These are phyloP conservation scores for Cryptosporidium andersoni DNA, from an alignment of 169 alveolate species.

Conservation along the genomic window DNA sequence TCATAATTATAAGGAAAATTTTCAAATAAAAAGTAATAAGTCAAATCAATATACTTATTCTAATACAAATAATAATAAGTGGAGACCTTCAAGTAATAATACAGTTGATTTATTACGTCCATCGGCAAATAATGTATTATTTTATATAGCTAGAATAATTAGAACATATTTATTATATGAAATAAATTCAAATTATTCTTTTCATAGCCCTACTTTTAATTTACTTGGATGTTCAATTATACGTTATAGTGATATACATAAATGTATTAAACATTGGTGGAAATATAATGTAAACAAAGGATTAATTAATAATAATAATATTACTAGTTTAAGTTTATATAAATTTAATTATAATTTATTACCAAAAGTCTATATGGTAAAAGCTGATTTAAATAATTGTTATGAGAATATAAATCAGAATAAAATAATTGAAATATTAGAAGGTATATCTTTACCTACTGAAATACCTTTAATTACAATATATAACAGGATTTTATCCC, in stretches of 20 bases:
- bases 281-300: neutral
- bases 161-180: constrained; percentile 43
- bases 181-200: neutral
- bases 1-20: neutral
- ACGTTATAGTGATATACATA: constrained; percentile 34
- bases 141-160: constrained; percentile 32
- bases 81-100: constrained; percentile 40
- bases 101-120: constrained; percentile 35
- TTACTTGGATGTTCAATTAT: constrained; percentile 43
- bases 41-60: neutral
- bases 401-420: constrained; percentile 40
- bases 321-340: neutral
- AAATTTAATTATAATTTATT: neutral
- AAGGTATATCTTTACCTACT: constrained; percentile 7
- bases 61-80: neutral
- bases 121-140: constrained; percentile 37
- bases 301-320: neutral
- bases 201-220: neutral
- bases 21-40: neutral
- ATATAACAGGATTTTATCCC: constrained; percentile 15
- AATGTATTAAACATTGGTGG: constrained; percentile 52
- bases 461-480: constrained; percentile 15
- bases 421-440: constrained; percentile 27
- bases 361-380: constrained; percentile 17
- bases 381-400: constrained; percentile 50